Evolutionary conservation across 1,284 basidiomycete species (phyloP).

Genomic region (Cryptococcus maquisensis): DNA sequence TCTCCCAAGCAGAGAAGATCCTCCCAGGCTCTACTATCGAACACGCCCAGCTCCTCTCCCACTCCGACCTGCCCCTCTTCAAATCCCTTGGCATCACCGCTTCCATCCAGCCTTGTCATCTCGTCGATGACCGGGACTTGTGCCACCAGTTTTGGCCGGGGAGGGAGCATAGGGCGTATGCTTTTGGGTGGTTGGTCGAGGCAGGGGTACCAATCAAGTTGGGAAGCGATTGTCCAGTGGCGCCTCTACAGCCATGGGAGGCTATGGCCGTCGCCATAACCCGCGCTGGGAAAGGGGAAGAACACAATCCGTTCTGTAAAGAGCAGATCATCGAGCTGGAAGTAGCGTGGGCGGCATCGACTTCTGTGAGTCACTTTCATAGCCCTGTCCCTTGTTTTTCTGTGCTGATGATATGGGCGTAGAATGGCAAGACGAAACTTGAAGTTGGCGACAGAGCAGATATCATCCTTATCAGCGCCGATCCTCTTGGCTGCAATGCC

Average conservation of each 20-base stretch:
- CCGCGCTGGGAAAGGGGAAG: constrained; percentile 6
- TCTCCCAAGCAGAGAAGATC: constrained; percentile 18
- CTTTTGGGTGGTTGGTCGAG: constrained; percentile 31
- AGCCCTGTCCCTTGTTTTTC: too few species aligned
- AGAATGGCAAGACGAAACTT: constrained; percentile 17
- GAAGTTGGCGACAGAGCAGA: constrained; percentile 33
- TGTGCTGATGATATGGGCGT: not conserved
- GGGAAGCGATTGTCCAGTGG: constrained; percentile 40
- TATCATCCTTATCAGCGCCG: constrained; percentile 20
- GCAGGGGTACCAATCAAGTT: constrained; percentile 33
- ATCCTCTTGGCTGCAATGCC: constrained; percentile 29
- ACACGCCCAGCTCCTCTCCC: constrained; percentile 38
- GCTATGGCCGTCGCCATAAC: constrained; percentile 36
- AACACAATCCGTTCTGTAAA: constrained; percentile 12
- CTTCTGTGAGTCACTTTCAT: constrained; percentile 9
- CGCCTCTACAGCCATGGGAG: constrained; percentile 40
- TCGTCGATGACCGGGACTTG: constrained; percentile 40
- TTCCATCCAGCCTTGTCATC: constrained; percentile 40
- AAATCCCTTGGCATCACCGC: constrained; percentile 30
- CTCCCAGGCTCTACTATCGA: constrained; percentile 35
- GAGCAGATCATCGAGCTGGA: constrained; percentile 24
- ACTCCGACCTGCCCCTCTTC: constrained; percentile 32
- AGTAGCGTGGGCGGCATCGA: constrained; percentile 21
- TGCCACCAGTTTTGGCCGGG: constrained; percentile 37
- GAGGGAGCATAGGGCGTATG: constrained; percentile 33